Percentiles rank a stretch among this genome's conserved stretches.
These are phyloP conservation scores for Pestalotiopsis sp. DNA, from an alignment of 2,329 filamentous ascomycete genomes.

Conservation along the genomic window DNA sequence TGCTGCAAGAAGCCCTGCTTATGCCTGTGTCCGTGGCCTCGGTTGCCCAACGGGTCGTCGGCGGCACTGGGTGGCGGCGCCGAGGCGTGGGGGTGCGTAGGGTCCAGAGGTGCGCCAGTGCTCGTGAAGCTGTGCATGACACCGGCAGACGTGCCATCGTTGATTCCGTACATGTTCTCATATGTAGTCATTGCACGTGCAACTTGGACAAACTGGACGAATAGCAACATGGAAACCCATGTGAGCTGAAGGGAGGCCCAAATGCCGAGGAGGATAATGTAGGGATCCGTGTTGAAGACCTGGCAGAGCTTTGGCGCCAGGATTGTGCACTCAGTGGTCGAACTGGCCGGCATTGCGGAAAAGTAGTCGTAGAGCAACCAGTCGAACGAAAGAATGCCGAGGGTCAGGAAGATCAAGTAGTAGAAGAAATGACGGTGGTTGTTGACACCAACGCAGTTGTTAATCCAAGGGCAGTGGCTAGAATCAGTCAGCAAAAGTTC, in stretches of 20 bases:
- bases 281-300: constrained; percentile 78
- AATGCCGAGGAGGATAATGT: constrained; percentile 75
- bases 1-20: constrained; percentile 71
- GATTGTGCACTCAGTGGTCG: constrained; percentile 68
- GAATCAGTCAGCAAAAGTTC: constrained; percentile 23
- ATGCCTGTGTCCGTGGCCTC: constrained; percentile 52
- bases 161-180: constrained; percentile 89
- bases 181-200: constrained; percentile 93
- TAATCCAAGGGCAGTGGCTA: constrained; percentile 96
- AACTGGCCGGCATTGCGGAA: constrained; percentile 55
- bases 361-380: constrained; percentile 75
- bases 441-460: constrained; percentile 94
- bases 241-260: constrained; percentile 86
- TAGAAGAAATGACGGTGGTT: constrained; percentile 96
- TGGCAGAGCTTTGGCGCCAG: constrained; percentile 76
- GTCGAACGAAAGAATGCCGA: constrained; percentile 75
- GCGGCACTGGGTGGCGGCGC: constrained; percentile 46
- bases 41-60: constrained; percentile 40
- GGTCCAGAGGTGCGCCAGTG: constrained; percentile 71
- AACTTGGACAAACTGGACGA: constrained; percentile 92
- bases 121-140: constrained; percentile 78
- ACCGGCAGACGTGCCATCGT: constrained; percentile 54
- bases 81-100: constrained; percentile 62
- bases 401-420: constrained; percentile 78
- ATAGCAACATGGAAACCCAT: constrained; percentile 96